Evolutionary conservation across 2,329 filamentous ascomycete species (phyloP).

Genomic region (Stagonosporopsis cucurbitacearum): DNA sequence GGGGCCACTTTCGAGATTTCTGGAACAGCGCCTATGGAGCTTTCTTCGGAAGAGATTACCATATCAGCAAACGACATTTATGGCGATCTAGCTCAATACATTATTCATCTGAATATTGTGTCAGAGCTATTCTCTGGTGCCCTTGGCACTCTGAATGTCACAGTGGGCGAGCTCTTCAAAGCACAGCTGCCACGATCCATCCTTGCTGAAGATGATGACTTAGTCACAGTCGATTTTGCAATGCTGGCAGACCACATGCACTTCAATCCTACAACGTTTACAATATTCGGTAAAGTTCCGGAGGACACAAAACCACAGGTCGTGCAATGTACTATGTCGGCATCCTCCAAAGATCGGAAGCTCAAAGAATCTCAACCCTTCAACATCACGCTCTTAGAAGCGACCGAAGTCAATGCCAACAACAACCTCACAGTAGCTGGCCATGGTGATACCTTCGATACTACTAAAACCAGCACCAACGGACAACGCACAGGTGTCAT

Average conservation of each 20-base stretch:
- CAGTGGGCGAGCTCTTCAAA: conserved; percentile 57
- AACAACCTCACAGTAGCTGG: conserved; percentile 10
- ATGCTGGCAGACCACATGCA: conserved; percentile 56
- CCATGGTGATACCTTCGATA: conserved; percentile 14
- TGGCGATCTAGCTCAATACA: conserved; percentile 64
- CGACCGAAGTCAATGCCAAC: conserved; percentile 9
- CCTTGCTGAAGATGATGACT: conserved; percentile 50
- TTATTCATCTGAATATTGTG: conserved; percentile 55
- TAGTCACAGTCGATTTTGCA: conserved; percentile 54
- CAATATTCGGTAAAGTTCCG: conserved; percentile 59
- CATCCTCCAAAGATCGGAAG: conserved; percentile 39
- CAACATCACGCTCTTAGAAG: conserved; percentile 46
- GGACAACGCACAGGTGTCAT: conserved; percentile 31
- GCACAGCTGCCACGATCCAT: conserved; percentile 56
- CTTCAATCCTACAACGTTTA: conserved; percentile 55
- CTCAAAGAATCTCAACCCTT: conserved; percentile 54
- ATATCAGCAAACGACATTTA: conserved; percentile 66
- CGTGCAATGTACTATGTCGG: conserved; percentile 54
- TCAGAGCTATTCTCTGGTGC: conserved; percentile 53
- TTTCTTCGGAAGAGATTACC: conserved; percentile 67
- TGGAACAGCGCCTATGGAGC: conserved; percentile 68
- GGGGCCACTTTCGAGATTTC: conserved; percentile 65
- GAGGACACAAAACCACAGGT: conserved; percentile 46
- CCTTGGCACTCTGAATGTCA: conserved; percentile 56
- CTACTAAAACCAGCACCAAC: conserved; percentile 5